These are phyloP conservation scores for Marchantia paleacea DNA, from an alignment of 225 moss, liverwort and hornwort species.

Conservation along the genomic window DNA sequence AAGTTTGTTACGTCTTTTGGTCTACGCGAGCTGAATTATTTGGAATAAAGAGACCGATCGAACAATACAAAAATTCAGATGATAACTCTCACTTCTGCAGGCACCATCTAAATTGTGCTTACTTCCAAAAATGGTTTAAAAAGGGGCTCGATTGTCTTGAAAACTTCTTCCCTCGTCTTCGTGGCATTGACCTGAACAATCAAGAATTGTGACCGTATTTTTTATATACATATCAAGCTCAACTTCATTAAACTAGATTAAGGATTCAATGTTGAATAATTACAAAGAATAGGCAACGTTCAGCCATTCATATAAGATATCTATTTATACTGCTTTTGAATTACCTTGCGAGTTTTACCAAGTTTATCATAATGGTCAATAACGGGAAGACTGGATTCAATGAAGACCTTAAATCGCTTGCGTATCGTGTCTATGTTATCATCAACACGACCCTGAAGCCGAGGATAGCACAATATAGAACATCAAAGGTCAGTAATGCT, in stretches of 20 bases:
- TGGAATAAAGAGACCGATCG: not conserved
- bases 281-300: too few relatives aligned
- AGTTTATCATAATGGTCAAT: constrained; percentile 59
- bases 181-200: constrained; percentile 65
- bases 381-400: constrained; percentile 78
- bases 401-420: constrained; percentile 75
- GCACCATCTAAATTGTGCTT: constrained; percentile 7
- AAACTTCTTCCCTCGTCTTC: constrained; percentile 66
- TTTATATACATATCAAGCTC: not conserved
- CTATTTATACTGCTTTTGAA: not conserved
- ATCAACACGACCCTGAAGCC: constrained; percentile 75
- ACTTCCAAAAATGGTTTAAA: constrained; percentile 73
- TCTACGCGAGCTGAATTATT: not conserved
- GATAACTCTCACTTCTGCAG: not conserved
- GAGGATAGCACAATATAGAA: not conserved
- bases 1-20: constrained; percentile 7
- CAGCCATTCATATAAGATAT: too few relatives aligned
- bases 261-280: too few relatives aligned
- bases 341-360: constrained; percentile 73
- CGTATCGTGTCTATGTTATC: constrained; percentile 86
- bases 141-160: constrained; percentile 62
- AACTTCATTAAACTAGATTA: not conserved
- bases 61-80: not conserved
- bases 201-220: not conserved
- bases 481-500: not conserved